Percentiles rank a stretch among this genome's conserved stretches.
phyloP scores from a whole-genome alignment of 306 rosid genomes.

The Calophaca sinica region DNA sequence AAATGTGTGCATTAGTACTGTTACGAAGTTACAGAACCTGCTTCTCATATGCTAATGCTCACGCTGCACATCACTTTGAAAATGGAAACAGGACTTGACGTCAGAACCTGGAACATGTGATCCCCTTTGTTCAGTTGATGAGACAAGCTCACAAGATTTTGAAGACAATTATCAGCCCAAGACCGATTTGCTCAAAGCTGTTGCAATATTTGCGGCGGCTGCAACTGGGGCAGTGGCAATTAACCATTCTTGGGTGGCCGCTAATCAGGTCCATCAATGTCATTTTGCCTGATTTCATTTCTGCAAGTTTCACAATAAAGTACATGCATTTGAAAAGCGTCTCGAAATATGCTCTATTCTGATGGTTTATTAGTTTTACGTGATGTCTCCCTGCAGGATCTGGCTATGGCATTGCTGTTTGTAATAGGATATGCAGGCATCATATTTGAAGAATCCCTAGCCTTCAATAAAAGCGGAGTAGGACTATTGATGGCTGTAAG shows the following conservation, averaged over 20 bases:
- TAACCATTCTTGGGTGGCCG: constrained; percentile 94
- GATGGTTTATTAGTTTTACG: constrained; percentile 30
- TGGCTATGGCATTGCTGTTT: constrained; percentile 90
- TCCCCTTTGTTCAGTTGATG: constrained; percentile 84
- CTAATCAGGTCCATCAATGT: constrained; percentile 78
- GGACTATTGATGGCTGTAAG: constrained; percentile 98
- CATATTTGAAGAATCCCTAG: constrained; percentile 92
- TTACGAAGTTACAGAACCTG: constrained; percentile 17
- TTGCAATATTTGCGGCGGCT: constrained; percentile 77
- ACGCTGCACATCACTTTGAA: constrained; percentile 41
- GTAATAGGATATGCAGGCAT: constrained; percentile 94
- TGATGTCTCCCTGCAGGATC: constrained; percentile 63
- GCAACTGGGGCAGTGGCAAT: constrained; percentile 81
- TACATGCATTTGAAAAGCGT: constrained; percentile 2
- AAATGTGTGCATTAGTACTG: constrained; percentile 9
- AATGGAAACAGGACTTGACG: constrained; percentile 59
- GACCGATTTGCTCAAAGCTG: constrained; percentile 85
- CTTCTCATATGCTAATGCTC: constrained; percentile 29
- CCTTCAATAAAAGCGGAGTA: constrained; percentile 96
- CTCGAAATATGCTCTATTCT: constrained; percentile 11
- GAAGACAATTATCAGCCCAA: constrained; percentile 71
- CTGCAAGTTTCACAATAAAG: constrained; percentile 19
- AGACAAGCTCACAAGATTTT: constrained; percentile 72
- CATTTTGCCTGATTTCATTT: constrained; percentile 34
- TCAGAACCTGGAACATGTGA: constrained; percentile 73